These are phyloP conservation scores for Neurospora sp. DNA, from an alignment of 495 filamentous ascomycete genomes.

Conservation along the genomic window DNA sequence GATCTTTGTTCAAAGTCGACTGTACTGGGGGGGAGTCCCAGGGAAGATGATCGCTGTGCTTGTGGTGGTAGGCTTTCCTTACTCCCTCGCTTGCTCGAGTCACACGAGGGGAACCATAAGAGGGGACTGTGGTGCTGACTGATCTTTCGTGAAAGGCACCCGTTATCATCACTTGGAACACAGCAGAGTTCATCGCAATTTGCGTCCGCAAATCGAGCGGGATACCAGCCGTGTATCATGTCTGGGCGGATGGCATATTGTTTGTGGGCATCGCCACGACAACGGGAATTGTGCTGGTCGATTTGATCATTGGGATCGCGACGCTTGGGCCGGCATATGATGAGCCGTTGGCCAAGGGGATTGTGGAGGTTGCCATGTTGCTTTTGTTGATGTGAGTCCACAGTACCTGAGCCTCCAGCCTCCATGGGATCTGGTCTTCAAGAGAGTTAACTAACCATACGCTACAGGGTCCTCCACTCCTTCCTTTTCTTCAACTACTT, in stretches of 20 bases:
- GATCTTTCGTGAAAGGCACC: slow-evolving; percentile 2
- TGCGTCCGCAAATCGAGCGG: not conserved
- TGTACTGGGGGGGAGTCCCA: not conserved
- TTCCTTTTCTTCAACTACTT: not conserved
- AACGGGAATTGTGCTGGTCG: not conserved
- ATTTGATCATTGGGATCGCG: not conserved
- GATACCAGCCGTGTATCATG: not conserved
- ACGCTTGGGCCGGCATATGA: not conserved
- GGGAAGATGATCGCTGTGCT: slow-evolving; percentile 3
- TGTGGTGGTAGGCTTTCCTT: slow-evolving; percentile 1
- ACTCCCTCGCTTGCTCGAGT: too few species aligned
- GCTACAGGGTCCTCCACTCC: not conserved
- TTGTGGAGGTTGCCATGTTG: not conserved
- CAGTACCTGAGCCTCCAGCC: not conserved
- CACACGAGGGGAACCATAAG: not conserved
- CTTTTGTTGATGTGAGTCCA: not conserved
- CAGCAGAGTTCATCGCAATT: slow-evolving; percentile 7
- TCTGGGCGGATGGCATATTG: not conserved
- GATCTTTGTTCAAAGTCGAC: not conserved
- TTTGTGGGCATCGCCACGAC: not conserved
- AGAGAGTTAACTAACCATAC: not conserved
- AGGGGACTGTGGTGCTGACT: not conserved
- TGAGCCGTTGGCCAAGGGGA: not conserved
- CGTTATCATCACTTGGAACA: slow-evolving; percentile 7
- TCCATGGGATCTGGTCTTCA: not conserved